These are phyloP conservation scores for Straminergon stramineum DNA, from an alignment of 225 moss, liverwort and hornwort genomes.

Conservation along the genomic window DNA sequence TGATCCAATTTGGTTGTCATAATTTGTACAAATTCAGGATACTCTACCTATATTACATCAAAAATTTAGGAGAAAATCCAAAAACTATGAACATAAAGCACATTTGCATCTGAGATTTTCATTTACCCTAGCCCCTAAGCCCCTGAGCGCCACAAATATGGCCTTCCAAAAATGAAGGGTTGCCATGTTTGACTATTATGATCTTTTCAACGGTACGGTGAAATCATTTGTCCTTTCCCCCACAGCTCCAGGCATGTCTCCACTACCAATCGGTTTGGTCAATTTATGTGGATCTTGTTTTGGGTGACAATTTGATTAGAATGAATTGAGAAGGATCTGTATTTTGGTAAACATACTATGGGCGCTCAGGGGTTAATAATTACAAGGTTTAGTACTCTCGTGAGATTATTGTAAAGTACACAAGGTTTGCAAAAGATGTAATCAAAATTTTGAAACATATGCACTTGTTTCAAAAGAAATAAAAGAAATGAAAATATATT, in stretches of 20 bases:
- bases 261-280: too few relatives aligned
- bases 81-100: background rate
- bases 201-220: too few relatives aligned
- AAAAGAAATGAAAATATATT: background rate
- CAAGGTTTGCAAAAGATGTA: fast-evolving
- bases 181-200: too few relatives aligned
- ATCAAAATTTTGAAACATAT: background rate
- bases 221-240: too few relatives aligned
- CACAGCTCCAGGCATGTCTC: too few relatives aligned
- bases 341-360: too few relatives aligned
- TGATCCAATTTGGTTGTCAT: constrained; percentile 90
- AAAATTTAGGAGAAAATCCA: background rate
- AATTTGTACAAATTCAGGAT: constrained; percentile 90
- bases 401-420: background rate
- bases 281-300: too few relatives aligned
- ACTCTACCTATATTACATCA: constrained; percentile 49
- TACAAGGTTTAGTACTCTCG: background rate
- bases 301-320: too few relatives aligned
- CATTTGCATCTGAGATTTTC: background rate
- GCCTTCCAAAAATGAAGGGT: too few relatives aligned
- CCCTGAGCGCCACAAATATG: too few relatives aligned
- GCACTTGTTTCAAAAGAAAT: fast-evolving
- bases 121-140: too few relatives aligned
- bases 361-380: background rate
- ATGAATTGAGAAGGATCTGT: too few relatives aligned